A percentile compares a stretch with the other conserved stretches of the same genome.
Conservation (phyloP, 2,329 filamentous ascomycete genomes). For the Tothia fuscella region DNA sequence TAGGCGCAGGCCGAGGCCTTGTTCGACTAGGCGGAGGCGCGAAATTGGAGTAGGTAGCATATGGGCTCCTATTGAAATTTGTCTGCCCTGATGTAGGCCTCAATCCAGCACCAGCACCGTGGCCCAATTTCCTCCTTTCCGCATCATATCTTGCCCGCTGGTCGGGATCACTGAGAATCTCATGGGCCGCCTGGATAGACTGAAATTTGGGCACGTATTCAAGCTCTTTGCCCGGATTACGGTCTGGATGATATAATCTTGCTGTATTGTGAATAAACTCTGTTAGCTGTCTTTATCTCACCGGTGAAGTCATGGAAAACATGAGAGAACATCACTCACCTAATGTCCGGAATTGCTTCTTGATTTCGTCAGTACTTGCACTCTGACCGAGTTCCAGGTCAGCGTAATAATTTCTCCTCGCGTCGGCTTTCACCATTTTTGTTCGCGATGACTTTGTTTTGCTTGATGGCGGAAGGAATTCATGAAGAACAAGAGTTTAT, state of each 20-base stretch:
- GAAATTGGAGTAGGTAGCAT: slow-evolving; percentile 8
- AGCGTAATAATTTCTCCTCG: slow-evolving; percentile 68
- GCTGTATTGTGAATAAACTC: slow-evolving; percentile 1
- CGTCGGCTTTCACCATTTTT: slow-evolving; percentile 62
- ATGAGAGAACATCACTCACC: slow-evolving; percentile 37
- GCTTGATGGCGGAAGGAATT: no score
- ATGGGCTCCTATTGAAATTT: slow-evolving; percentile 2
- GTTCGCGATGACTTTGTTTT: no score
- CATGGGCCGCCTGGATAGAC: slow-evolving; percentile 74
- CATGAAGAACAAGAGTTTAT: no score
- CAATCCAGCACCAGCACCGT: slow-evolving; percentile 1
- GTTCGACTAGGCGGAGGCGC: slow-evolving; percentile 8
- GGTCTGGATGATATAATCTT: slow-evolving; percentile 62
- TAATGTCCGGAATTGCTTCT: slow-evolving; percentile 76
- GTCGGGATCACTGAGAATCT: slow-evolving; percentile 54
- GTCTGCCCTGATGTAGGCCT: neutral
- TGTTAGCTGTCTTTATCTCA: slow-evolving; percentile 47
- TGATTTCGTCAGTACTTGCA: slow-evolving; percentile 63
- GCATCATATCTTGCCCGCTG: slow-evolving; percentile 49
- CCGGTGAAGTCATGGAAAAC: slow-evolving; percentile 12
- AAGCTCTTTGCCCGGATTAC: slow-evolving; percentile 70
- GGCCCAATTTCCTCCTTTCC: slow-evolving; percentile 39
- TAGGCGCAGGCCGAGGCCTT: neutral
- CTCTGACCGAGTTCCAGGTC: slow-evolving; percentile 61
- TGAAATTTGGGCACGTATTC: slow-evolving; percentile 77